Evolutionary conservation across 108 stramenopile species (phyloP).

Genomic region (Cyclotella baltica): DNA sequence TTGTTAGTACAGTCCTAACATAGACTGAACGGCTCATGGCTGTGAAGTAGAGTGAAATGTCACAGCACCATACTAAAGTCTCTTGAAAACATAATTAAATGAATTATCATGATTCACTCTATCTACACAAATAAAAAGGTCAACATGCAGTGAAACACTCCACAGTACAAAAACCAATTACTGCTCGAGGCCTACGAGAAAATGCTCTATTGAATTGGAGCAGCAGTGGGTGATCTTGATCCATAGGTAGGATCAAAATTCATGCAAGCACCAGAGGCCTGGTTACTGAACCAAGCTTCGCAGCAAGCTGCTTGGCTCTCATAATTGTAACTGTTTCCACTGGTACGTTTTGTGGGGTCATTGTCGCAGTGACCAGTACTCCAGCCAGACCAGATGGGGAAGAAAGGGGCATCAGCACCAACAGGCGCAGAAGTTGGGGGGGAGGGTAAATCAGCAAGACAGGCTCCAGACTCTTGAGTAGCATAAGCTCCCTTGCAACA

Average conservation of each 20-base stretch:
- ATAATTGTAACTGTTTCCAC: constrained; percentile 1
- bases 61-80: too few relatives aligned
- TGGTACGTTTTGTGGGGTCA: not conserved
- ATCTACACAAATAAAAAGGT: too few relatives aligned
- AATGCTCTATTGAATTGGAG: not conserved
- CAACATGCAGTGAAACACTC: not conserved
- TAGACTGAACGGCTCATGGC: too few relatives aligned
- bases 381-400: constrained; percentile 18
- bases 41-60: too few relatives aligned
- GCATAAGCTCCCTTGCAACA: too few relatives aligned
- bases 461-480: constrained; percentile 11
- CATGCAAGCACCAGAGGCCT: constrained; percentile 5
- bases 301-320: constrained; percentile 2
- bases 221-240: not conserved
- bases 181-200: not conserved
- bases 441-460: not conserved
- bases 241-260: constrained; percentile 7
- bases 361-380: constrained; percentile 11
- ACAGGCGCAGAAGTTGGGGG: constrained; percentile 23
- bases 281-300: constrained; percentile 10
- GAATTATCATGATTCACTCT: too few relatives aligned
- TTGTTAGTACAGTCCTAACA: too few relatives aligned
- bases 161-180: not conserved
- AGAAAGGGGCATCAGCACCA: not conserved
- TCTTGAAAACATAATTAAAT: too few relatives aligned